A percentile compares a stretch with the other conserved stretches of the same genome.
Evolutionary conservation across 2,329 filamentous ascomycete genomes (phyloP).

Genomic region (Fusarium tupiense): DNA sequence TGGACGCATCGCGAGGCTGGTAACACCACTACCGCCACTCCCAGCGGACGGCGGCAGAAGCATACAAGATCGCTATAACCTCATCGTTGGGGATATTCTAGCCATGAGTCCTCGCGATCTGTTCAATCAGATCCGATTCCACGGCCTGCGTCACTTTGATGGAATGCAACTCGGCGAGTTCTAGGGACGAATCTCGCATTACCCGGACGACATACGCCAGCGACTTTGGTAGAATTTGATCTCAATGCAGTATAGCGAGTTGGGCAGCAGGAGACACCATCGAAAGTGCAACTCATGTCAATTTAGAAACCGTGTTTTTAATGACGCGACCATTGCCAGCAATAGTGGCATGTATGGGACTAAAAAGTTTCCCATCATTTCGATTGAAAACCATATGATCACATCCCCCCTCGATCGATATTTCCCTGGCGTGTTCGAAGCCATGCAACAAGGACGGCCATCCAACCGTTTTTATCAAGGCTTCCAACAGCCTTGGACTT

Average conservation of each 20-base stretch:
- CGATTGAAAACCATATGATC: not conserved
- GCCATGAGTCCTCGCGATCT: accelerated
- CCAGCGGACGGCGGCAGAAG: not conserved
- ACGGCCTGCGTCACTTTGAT: accelerated
- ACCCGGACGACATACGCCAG: no score
- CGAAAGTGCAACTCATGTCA: not conserved
- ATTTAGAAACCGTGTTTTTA: not conserved
- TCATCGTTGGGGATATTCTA: no score
- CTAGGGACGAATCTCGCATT: no score
- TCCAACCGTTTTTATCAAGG: not conserved
- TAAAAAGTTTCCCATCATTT: not conserved
- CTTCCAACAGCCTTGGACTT: not conserved
- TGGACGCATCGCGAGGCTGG: no score
- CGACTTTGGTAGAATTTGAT: no score
- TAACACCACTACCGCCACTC: not conserved
- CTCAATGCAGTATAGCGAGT: no score
- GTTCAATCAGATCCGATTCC: no score
- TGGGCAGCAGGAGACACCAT: no score
- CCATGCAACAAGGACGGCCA: not conserved
- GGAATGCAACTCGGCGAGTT: no score
- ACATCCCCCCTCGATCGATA: not conserved
- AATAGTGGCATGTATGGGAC: no score
- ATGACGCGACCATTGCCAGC: not conserved
- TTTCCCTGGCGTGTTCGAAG: not conserved
- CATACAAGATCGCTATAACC: not conserved